Base-by-base conservation (phyloP, 768 basidiomycete species). In the Rickenella mellea region DNA sequence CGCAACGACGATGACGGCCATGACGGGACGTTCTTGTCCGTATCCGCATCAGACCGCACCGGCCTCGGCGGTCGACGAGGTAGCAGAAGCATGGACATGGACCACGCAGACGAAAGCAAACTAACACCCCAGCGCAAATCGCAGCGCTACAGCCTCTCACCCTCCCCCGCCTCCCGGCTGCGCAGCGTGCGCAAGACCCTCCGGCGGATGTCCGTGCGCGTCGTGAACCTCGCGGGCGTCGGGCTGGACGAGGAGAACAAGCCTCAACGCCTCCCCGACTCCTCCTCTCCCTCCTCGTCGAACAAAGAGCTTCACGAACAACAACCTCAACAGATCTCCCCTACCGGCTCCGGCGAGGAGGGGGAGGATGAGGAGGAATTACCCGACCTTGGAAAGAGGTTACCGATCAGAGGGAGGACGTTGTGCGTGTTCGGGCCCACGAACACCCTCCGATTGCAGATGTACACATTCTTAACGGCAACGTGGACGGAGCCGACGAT, bases 401-500 rank as follows among this genome's bases (percentile, higher is more conserved):
- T 71, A 10, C 74, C 75, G 5, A 67, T 93, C 41, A 74, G 86
- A 46, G 92, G 93, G 8, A 69, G 77, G 27, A 86, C 90, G 2
- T 65, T 98, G 44, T 80, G 87, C 2, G 67, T 80, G 39, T 70
- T 98, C 45, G 81, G 83, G 6, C 75, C 84, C 2, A 67, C 73
- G 1, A 93, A 73, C 62, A 62, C 52, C 48, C 40, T 91, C 2
- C 72, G 94, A 17, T 60, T 73, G 31, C 59, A 67, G 2, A 70
- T 91, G 51, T 84, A 80, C 55, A 65, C 66, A n/a, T 62, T 86
- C 39, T 66, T 98, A 17, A 66, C 81, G 10, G 7, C 15, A 51
- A 90, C 88, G 45, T 84, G 78, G 73, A 93, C 92, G 14, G 94
- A 98, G 63, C 88, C 88, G 21, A 45, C 67, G 19, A 86, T 97